These are phyloP conservation scores for Rhynchospora tenuis DNA, from an alignment of 176 grass and related monocot genomes.

Conservation along the genomic window DNA sequence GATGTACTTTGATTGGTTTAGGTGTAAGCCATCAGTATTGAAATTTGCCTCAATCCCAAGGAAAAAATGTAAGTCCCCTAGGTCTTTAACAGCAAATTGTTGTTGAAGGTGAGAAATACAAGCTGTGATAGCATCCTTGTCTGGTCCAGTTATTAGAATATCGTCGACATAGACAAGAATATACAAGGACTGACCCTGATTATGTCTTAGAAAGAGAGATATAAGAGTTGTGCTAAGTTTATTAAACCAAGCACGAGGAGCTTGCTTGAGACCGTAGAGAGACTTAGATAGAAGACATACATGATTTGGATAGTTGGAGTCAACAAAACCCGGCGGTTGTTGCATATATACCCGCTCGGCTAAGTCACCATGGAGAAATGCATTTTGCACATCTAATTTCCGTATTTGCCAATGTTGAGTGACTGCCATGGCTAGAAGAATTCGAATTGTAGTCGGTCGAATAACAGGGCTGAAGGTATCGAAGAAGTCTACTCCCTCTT, in stretches of 20 bases:
- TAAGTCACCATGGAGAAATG: neutral
- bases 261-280: constrained; percentile 3
- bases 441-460: neutral
- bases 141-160: neutral
- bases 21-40: neutral
- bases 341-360: neutral
- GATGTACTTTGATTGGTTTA: neutral
- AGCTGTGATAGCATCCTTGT: neutral
- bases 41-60: neutral
- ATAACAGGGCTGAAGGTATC: neutral
- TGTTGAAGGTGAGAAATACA: neutral
- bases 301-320: neutral
- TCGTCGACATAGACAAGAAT: neutral
- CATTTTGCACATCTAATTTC: neutral
- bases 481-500: neutral
- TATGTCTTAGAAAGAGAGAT: neutral
- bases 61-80: neutral
- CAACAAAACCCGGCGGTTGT: neutral
- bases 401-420: neutral
- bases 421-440: neutral
- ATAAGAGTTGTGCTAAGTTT: neutral
- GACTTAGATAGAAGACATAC: neutral
- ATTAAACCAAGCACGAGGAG: neutral
- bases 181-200: neutral
- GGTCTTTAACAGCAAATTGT: neutral